Percentiles rank a stretch among this genome's conserved stretches.
These are phyloP conservation scores for Russula sp. DNA, from an alignment of 768 basidiomycete species.

Conservation along the genomic window DNA sequence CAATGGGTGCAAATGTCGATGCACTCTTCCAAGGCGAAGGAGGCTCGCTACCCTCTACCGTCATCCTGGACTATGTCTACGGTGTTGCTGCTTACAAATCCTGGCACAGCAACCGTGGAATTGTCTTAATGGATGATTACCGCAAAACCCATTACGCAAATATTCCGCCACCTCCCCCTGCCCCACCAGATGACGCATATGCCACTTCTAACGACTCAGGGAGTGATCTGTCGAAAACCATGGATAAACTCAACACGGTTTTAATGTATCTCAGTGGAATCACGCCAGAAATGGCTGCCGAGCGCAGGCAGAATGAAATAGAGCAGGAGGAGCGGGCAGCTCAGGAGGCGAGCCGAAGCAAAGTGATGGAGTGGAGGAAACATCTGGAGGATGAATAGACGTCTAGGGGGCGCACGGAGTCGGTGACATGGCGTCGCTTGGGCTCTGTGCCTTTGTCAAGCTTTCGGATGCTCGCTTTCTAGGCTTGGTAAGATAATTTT, in stretches of 20 bases:
- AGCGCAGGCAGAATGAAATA: neutral
- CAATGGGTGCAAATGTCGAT: neutral
- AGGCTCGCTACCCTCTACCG: neutral
- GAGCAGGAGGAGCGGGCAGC: neutral
- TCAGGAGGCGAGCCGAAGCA: neutral
- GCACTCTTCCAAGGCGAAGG: neutral
- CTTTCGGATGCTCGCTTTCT: no score
- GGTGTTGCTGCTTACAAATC: neutral
- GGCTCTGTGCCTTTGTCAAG: no score
- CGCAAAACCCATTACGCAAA: neutral
- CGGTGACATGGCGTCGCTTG: neutral
- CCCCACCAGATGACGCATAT: neutral
- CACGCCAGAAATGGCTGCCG: neutral
- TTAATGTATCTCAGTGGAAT: neutral
- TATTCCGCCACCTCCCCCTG: neutral
- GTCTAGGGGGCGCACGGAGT: neutral
- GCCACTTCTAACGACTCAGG: neutral
- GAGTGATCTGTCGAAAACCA: neutral
- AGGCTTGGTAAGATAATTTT: no score
- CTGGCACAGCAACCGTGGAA: neutral
- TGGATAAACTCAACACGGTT: neutral
- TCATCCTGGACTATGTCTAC: neutral
- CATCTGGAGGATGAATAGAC: neutral
- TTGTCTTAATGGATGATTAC: neutral
- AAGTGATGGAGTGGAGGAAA: neutral